Evolutionary conservation across 2,329 filamentous ascomycete species (phyloP).

Genomic region (Hypomyces rosellus): DNA sequence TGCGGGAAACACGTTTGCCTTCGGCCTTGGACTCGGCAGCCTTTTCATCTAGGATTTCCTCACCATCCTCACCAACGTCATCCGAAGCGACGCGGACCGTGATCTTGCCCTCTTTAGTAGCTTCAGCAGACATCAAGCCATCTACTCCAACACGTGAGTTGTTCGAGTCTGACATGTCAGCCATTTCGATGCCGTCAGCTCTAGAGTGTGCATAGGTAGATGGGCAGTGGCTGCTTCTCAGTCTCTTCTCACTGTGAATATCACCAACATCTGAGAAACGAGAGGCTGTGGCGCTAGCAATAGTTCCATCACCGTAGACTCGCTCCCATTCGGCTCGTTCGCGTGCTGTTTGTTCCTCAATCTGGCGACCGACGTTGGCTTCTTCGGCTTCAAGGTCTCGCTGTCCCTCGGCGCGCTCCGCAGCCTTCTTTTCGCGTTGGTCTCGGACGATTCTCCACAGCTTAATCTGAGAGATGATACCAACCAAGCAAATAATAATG

Average conservation of each 20-base stretch:
- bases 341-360: constrained; percentile 55
- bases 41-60: constrained; percentile 26
- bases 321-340: constrained; percentile 71
- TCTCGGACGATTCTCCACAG: constrained; percentile 77
- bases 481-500: constrained; percentile 66
- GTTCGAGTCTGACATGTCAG: constrained; percentile 36
- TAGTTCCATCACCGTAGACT: constrained; percentile 59
- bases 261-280: constrained; percentile 48
- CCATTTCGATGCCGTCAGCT: constrained; percentile 49
- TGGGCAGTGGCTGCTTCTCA: constrained; percentile 28
- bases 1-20: constrained; percentile 19
- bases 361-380: constrained; percentile 59
- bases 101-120: constrained; percentile 39
- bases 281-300: constrained; percentile 28
- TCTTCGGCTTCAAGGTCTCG: constrained; percentile 58
- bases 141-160: constrained; percentile 24
- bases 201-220: constrained; percentile 31
- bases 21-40: constrained; percentile 3
- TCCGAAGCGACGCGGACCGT: constrained; percentile 49
- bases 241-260: constrained; percentile 40
- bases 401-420: constrained; percentile 43
- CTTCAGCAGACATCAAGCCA: constrained; percentile 36
- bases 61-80: constrained; percentile 28
- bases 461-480: constrained; percentile 77
- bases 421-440: constrained; percentile 47